Evolutionary conservation across 345 rosid species (phyloP).

Genomic region (Boechera retrofracta): DNA sequence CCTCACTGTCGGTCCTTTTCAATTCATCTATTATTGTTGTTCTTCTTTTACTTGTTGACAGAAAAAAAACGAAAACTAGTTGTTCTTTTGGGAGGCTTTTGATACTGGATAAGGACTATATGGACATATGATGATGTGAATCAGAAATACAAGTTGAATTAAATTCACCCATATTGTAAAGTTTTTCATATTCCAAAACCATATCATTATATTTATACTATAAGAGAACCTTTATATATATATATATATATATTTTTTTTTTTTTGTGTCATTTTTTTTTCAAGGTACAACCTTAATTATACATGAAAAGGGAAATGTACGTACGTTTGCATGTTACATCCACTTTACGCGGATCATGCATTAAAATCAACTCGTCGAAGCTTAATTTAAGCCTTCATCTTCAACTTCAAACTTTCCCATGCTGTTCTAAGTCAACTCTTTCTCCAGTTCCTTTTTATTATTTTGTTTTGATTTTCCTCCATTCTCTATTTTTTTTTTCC

Average conservation of each 20-base stretch:
- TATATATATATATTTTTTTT: too few species aligned
- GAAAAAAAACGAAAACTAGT: background rate
- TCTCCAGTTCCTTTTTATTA: background rate
- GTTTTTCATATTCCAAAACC: background rate
- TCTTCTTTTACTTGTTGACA: background rate
- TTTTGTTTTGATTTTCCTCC: background rate
- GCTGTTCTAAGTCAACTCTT: conserved; percentile 27
- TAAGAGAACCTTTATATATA: too few species aligned
- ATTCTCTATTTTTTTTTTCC: background rate
- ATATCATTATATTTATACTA: background rate
- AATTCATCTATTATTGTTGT: conserved; percentile 1
- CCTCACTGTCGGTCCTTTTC: conserved; percentile 3
- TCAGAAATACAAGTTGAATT: background rate
- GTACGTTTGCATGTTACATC: conserved; percentile 40
- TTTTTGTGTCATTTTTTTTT: background rate
- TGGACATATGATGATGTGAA: background rate
- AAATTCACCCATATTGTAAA: conserved; percentile 10
- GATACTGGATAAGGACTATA: background rate
- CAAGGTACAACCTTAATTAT: background rate
- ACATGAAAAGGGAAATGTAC: conserved; percentile 24
- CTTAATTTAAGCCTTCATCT: conserved; percentile 28
- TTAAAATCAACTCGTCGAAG: conserved; percentile 28
- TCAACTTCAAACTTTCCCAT: conserved; percentile 39
- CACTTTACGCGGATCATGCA: conserved; percentile 38
- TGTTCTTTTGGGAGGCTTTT: background rate